Base-by-base conservation (phyloP, 495 filamentous ascomycete genomes). In the Peziza echinospora region DNA sequence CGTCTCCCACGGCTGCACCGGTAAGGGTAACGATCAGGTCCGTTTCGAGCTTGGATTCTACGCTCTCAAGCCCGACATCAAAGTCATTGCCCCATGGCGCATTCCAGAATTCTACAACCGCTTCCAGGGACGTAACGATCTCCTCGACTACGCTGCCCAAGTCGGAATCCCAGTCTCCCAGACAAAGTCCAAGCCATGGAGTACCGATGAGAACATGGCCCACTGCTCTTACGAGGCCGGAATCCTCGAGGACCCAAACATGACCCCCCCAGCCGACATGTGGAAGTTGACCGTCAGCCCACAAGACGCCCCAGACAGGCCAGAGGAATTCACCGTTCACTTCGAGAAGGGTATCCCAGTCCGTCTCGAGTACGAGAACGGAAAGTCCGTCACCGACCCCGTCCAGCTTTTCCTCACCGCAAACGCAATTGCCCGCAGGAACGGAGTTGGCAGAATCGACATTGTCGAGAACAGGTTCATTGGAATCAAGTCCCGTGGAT, bases 401-500 rank as follows among this genome's bases (percentile, higher is more conserved):
- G 65, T 93, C 22, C 80, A 84, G 51, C 64, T 93, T 26, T 93
- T 94, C 71, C 67, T 78, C 53, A 67, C 73, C 26, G 67, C 76
- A 51, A 94, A 93, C 68, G 64, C 71, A 45, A 85, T 93, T 57
- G 86, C 72, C 47, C 70, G 73, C 51, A 71, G 65, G 43, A 61
- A 86, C 62, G 87, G 86, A 58, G 69, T 93, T 49, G 87, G 86
- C 53, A 68, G 86, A 57, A 79, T 93, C 53, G 85, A 93, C 59
- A 93, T 93, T 55, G 86, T 87, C 44, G 85, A 93, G 72, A 84
- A 80, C 65, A 73, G 81, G 41, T 86, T 83, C 67, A 82, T 87
- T 56, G 82, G 64, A 42, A 66, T 89, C 59, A 91, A 92, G 72
- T 77, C 71, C 60, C 75, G 84, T 56, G 85, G 85, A 54, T 92